Percentiles rank a stretch among this genome's conserved stretches.
Conservation (phyloP, 306 rosid genomes). For the Ammopiptanthus mongolicus region DNA sequence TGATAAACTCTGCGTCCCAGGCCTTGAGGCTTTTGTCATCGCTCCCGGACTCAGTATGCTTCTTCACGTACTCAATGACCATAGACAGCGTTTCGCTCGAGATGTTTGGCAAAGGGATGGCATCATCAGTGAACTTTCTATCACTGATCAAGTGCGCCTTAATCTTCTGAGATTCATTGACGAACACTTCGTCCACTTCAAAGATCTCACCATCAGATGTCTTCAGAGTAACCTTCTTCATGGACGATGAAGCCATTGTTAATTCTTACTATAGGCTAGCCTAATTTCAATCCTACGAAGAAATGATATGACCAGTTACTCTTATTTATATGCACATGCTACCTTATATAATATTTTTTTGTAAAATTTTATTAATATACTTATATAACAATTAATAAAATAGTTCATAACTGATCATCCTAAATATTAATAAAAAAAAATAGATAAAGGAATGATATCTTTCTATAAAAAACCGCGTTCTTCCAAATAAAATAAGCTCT, state of each 20-base stretch:
- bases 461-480: too few relatives aligned
- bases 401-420: too few relatives aligned
- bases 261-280: too few relatives aligned
- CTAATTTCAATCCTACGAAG: neutral
- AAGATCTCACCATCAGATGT: neutral
- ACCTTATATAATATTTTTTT: neutral
- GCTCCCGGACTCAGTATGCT: neutral
- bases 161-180: neutral
- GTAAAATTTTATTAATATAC: neutral
- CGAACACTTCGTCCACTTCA: neutral
- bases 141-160: neutral
- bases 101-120: neutral
- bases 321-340: neutral
- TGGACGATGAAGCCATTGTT: neutral
- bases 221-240: neutral
- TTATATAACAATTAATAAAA: neutral
- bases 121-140: neutral
- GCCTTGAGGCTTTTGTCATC: neutral
- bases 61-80: neutral
- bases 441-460: too few relatives aligned
- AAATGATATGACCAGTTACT: neutral
- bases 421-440: too few relatives aligned
- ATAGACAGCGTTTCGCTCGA: neutral
- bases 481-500: too few relatives aligned
- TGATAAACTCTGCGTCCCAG: neutral